Base-by-base conservation (phyloP, 306 rosid species). In the Vicia faba region DNA sequence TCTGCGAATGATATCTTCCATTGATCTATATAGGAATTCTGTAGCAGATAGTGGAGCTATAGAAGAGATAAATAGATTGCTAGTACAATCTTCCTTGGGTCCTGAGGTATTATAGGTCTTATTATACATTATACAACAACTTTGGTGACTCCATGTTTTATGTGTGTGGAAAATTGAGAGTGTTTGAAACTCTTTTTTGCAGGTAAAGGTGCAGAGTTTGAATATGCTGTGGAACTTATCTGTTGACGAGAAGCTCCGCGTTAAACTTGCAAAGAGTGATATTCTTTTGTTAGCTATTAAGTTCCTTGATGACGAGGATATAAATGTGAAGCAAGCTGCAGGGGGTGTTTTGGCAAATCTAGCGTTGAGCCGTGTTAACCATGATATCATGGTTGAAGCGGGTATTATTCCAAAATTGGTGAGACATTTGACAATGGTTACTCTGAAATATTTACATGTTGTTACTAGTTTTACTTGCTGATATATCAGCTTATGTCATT, bases 181-280 rank as follows among this genome's bases (percentile, higher is more conserved):
- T 78, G 53, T 66, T 2, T 31, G 29, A 35, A 58, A 66, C 11
- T 69, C 61, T 10, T 67, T 77, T 74, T 15, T 71, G 76, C 86
- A 92, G 98, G 89, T 87, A 76, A 89, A 85, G 86, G 89, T 78
- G 81, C 96, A 87, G 75, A 82, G 91, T 87, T 12, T 92, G 74
- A 76, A 82, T 73, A 76, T 84, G 9, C 70, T 92, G 51, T 86
- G 95, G 95, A 92, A 89, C 84, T 86, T 92, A 84, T 86, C 89
- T 19, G 88, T 83, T 4, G 93, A 92, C 40, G 95, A 87, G 81
- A 87, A 92, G 79, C 83, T 84, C 68, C 74, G 91, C 64, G 57
- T 23, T 38, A 84, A 84, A 72, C 75, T 92, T 70, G 83, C 88
- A 3, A 75, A 79, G 46, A 46, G 69, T 55, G 93, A 92, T 41